These are phyloP conservation scores for Lactarius sanguifluus DNA, from an alignment of 768 basidiomycete genomes.

Conservation along the genomic window DNA sequence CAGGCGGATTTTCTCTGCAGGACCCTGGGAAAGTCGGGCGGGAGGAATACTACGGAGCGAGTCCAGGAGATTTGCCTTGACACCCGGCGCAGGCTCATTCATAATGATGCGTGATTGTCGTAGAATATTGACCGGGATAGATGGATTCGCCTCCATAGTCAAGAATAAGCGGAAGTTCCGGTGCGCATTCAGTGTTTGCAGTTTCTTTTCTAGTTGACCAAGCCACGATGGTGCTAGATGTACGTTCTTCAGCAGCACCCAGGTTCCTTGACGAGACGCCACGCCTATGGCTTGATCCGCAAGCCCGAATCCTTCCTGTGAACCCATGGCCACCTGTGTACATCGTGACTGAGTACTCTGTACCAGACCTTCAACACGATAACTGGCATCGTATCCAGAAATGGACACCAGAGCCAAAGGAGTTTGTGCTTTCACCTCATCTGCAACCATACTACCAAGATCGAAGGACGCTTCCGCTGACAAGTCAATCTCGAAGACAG, in stretches of 20 bases:
- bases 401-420: slow-evolving; percentile 92
- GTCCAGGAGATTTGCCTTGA: slow-evolving; percentile 94
- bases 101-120: slow-evolving; percentile 95
- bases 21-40: slow-evolving; percentile 75
- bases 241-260: slow-evolving; percentile 97
- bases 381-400: slow-evolving; percentile 97
- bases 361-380: slow-evolving; percentile 86
- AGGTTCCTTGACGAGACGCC: slow-evolving; percentile 89
- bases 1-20: slow-evolving; percentile 87
- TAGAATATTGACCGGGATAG: slow-evolving; percentile 94
- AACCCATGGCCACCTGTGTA: slow-evolving; percentile 95
- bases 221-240: slow-evolving; percentile 96
- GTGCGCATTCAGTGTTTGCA: slow-evolving; percentile 88
- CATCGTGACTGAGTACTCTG: slow-evolving; percentile 75
- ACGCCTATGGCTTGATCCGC: slow-evolving; percentile 95
- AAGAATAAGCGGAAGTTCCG: slow-evolving; percentile 95
- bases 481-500: slow-evolving; percentile 81
- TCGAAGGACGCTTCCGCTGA: slow-evolving; percentile 71
- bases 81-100: slow-evolving; percentile 97
- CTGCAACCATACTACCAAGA: slow-evolving; percentile 69
- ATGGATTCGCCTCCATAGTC: slow-evolving; percentile 95
- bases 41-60: slow-evolving; percentile 75
- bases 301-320: slow-evolving; percentile 92
- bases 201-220: slow-evolving; percentile 91
- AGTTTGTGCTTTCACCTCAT: slow-evolving; percentile 77